phyloP scores from a whole-genome alignment of 169 alveolate genomes.

The Plasmodium berghei region DNA sequence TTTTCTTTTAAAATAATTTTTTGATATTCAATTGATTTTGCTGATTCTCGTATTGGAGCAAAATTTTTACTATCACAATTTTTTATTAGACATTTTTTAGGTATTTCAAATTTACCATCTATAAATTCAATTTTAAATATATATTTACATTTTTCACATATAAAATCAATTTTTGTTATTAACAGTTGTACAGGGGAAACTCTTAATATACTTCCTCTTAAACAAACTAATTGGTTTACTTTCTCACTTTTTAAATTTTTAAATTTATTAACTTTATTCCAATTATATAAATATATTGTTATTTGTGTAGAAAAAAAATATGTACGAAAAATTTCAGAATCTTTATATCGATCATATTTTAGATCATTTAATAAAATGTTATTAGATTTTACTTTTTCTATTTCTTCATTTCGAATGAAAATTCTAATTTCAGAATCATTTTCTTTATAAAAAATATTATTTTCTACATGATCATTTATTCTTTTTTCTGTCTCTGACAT shows the following conservation, averaged over 20 bases:
- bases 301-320: slow-evolving; percentile 36
- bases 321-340: slow-evolving; percentile 33
- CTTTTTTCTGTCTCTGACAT: background rate
- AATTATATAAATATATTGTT: slow-evolving; percentile 60
- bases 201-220: slow-evolving; percentile 72
- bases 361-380: slow-evolving; percentile 29
- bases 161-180: slow-evolving; percentile 49
- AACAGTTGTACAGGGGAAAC: slow-evolving; percentile 63
- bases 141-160: slow-evolving; percentile 60
- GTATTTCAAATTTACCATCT: slow-evolving; percentile 70
- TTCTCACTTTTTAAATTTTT: slow-evolving; percentile 58
- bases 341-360: slow-evolving; percentile 31
- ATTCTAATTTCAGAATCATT: background rate
- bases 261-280: slow-evolving; percentile 69
- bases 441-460: background rate
- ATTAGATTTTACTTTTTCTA: slow-evolving; percentile 5
- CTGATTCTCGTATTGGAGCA: slow-evolving; percentile 64
- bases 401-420: slow-evolving; percentile 44
- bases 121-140: slow-evolving; percentile 39
- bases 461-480: background rate
- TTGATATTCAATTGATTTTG: slow-evolving; percentile 71
- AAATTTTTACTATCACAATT: slow-evolving; percentile 43
- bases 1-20: slow-evolving; percentile 62
- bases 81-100: slow-evolving; percentile 22
- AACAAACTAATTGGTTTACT: slow-evolving; percentile 53